These are phyloP conservation scores for Cercospora berteroae DNA, from an alignment of 2,329 filamentous ascomycete species.

Conservation along the genomic window DNA sequence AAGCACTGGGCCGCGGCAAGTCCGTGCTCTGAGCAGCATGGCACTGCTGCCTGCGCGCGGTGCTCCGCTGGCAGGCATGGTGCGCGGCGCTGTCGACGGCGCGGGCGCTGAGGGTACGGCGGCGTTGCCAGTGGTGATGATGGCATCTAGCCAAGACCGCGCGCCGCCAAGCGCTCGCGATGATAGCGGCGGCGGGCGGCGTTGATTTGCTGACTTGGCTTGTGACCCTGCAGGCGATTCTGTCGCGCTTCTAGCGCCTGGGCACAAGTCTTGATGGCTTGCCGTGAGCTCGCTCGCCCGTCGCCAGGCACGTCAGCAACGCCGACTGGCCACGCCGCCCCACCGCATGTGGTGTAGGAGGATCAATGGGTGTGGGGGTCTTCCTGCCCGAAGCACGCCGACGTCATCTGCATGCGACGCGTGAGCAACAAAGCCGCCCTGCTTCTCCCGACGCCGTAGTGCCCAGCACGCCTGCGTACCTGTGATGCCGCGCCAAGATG, in stretches of 20 bases:
- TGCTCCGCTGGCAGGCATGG: not conserved
- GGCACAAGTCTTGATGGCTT: not conserved
- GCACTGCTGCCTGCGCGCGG: not conserved
- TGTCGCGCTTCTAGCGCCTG: not conserved
- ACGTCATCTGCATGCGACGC: not conserved
- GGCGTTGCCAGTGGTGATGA: not conserved
- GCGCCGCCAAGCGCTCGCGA: conserved; percentile 2
- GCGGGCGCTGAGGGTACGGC: not conserved
- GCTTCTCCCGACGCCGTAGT: not conserved
- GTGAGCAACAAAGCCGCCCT: not conserved
- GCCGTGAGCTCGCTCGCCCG: not conserved
- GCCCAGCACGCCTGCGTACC: no score
- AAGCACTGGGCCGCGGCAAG: not conserved
- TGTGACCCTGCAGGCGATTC: not conserved
- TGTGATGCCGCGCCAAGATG: not conserved
- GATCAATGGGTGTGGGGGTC: not conserved
- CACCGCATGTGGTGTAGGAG: not conserved
- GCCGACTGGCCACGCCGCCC: not conserved
- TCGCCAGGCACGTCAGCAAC: not conserved
- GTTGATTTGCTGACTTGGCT: not conserved
- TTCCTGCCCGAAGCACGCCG: not conserved
- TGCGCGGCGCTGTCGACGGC: not conserved
- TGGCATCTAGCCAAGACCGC: not conserved
- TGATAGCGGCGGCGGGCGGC: conserved; percentile 5
- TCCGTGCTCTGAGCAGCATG: not conserved